Evolutionary conservation across 2,329 filamentous ascomycete species (phyloP), one percentile per base, ranked within the genome.

Genomic region (Alternaria panax): DNA sequence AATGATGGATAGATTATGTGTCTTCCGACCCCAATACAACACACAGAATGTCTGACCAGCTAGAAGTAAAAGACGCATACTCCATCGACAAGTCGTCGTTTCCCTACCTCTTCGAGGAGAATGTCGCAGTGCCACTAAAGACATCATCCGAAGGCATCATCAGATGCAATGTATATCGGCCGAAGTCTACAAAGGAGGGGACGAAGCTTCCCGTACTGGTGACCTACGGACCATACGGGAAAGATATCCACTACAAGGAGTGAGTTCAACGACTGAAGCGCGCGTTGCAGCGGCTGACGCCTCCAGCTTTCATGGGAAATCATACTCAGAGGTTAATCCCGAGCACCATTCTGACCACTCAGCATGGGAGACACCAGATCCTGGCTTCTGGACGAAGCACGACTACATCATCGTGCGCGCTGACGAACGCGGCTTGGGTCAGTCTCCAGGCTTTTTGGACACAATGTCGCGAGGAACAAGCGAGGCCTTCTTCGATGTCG

Each of bases 141-240:
- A 73, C 69, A 36, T 68, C 67, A 6, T 67, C 67, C 1, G 67
- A 76, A 36, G 79, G 81, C 3, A 71, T 83, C 3, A 78, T 85
- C 4, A 73, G 84, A 11, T 81, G 78, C 68, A 86, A 85, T 69
- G 79, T 85, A 2, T 86, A 85, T 63, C 76, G 82, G 2, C 83
- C 83, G 1, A 83, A 82, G 47, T 57, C 62, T 7, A 67, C 71
- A 4, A 73, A 80, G 22, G 59, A 69, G 4, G 62, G 66, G 5
- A 51, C 63, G 9, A 79, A 74, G 61, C 82, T 82, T 22, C 89
- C 90, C 0, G 88, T 90, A 0, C 73, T 92, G 8, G 85, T 90
- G 2, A 92, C 89, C 0, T 92, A 92, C 64, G 89, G 89, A 0
- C 90, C 90, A 0, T 92, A 92, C 63, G 89, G 90, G 45, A 92